These are phyloP conservation scores for Fraxinus paxiana DNA, from an alignment of 305 asterid species.

Conservation along the genomic window DNA sequence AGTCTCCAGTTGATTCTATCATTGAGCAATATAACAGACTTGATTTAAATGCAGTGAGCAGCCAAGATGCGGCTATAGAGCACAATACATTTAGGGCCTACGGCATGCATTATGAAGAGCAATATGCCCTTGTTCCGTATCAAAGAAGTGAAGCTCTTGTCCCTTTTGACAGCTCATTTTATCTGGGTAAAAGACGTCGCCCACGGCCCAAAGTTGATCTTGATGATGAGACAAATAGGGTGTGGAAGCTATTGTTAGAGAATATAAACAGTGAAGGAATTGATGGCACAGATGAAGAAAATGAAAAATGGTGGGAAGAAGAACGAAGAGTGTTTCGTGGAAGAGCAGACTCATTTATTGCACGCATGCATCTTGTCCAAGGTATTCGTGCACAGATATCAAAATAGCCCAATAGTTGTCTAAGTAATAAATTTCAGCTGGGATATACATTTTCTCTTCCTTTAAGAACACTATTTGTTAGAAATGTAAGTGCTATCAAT, in stretches of 20 bases:
- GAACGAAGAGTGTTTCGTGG: constrained; percentile 85
- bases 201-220: constrained; percentile 88
- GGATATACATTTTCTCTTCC: constrained; percentile 4
- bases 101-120: constrained; percentile 34
- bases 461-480: neutral
- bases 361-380: constrained; percentile 97
- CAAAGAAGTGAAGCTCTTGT: constrained; percentile 59
- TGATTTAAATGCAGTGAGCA: constrained; percentile 45
- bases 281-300: constrained; percentile 82
- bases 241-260: constrained; percentile 89
- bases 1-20: constrained; percentile 49
- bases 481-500: neutral
- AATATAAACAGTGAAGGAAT: constrained; percentile 88
- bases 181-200: constrained; percentile 42
- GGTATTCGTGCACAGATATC: constrained; percentile 41
- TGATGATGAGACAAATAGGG: constrained; percentile 89
- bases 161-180: constrained; percentile 52
- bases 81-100: constrained; percentile 33
- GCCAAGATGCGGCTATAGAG: constrained; percentile 27
- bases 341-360: constrained; percentile 87
- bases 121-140: constrained; percentile 64
- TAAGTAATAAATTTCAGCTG: constrained; percentile 3
- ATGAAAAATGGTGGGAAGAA: constrained; percentile 91
- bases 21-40: constrained; percentile 52
- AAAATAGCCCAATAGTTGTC: constrained; percentile 9